phyloP scores from a whole-genome alignment of 2,329 filamentous ascomycete species.

The Alternaria ventricosa region DNA sequence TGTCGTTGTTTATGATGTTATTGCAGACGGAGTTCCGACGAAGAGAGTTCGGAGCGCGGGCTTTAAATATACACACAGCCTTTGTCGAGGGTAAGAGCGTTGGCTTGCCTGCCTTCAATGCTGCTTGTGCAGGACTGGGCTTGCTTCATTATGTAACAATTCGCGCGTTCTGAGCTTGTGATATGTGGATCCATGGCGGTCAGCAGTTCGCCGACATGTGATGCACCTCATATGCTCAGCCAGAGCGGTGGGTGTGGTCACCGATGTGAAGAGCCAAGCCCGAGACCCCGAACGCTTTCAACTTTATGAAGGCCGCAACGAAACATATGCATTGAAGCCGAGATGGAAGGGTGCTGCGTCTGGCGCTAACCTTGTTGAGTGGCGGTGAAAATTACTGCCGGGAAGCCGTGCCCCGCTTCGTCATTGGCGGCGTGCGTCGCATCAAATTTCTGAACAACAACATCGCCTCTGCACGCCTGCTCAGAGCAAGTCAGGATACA shows the following conservation, averaged over 20 bases:
- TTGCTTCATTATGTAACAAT: slow-evolving; percentile 39
- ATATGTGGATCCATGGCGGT: slow-evolving; percentile 22
- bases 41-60: not conserved
- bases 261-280: not conserved
- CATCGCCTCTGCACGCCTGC: slow-evolving; percentile 8
- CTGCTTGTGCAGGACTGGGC: slow-evolving; percentile 11
- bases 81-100: slow-evolving; percentile 17
- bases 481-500: slow-evolving; percentile 6
- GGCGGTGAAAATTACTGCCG: slow-evolving; percentile 25
- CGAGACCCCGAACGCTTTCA: slow-evolving; percentile 10
- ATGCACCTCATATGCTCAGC: slow-evolving; percentile 9
- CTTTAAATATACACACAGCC: slow-evolving; percentile 3
- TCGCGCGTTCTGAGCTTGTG: slow-evolving; percentile 22
- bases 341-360: slow-evolving; percentile 8
- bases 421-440: slow-evolving; percentile 32
- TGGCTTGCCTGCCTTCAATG: not conserved
- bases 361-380: slow-evolving; percentile 1
- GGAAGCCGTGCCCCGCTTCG: slow-evolving; percentile 27
- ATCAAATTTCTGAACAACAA: slow-evolving; percentile 40
- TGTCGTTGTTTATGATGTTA: not conserved
- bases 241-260: slow-evolving; percentile 7
- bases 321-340: slow-evolving; percentile 12
- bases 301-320: slow-evolving; percentile 16
- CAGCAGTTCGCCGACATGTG: slow-evolving; percentile 19
- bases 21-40: not conserved